phyloP scores from a whole-genome alignment of 2,329 filamentous ascomycete species.

The Sporothrix schenckii region DNA sequence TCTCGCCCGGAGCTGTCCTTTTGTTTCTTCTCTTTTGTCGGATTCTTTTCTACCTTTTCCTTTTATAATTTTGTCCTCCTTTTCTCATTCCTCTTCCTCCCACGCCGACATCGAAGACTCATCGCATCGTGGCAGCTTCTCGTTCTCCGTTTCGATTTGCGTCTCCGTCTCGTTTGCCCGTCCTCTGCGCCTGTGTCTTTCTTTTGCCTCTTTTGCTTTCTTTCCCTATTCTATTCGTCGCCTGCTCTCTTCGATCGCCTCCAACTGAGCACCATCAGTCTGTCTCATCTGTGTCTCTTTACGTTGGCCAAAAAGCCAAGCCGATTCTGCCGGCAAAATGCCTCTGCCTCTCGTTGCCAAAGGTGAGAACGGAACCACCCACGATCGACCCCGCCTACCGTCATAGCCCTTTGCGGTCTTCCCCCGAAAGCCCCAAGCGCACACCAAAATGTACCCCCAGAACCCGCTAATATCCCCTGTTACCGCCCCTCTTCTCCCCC shows the following conservation, averaged over 20 bases:
- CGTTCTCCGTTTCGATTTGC: background rate
- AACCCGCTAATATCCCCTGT: background rate
- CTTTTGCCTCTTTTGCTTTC: background rate
- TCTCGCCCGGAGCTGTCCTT: background rate
- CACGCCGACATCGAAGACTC: background rate
- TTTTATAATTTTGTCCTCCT: background rate
- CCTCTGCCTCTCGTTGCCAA: constrained; percentile 46
- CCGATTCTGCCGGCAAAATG: constrained; percentile 40
- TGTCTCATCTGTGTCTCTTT: background rate
- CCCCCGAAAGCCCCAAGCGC: background rate
- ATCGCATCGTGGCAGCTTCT: background rate
- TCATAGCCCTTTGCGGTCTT: constrained; percentile 13
- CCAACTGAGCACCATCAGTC: background rate
- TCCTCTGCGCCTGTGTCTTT: background rate
- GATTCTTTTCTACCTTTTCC: background rate
- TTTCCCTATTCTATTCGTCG: background rate
- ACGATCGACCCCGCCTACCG: constrained; percentile 33
- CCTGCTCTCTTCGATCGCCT: background rate
- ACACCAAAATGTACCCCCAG: background rate
- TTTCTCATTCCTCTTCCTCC: background rate
- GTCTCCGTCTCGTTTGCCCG: background rate
- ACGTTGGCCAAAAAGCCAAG: constrained; percentile 6
- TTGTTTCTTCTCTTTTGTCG: background rate
- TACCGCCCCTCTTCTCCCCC: constrained; percentile 3
- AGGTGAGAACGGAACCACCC: constrained; percentile 45